phyloP scores from a whole-genome alignment of 305 asterid species.

The Fraxinus platypoda region DNA sequence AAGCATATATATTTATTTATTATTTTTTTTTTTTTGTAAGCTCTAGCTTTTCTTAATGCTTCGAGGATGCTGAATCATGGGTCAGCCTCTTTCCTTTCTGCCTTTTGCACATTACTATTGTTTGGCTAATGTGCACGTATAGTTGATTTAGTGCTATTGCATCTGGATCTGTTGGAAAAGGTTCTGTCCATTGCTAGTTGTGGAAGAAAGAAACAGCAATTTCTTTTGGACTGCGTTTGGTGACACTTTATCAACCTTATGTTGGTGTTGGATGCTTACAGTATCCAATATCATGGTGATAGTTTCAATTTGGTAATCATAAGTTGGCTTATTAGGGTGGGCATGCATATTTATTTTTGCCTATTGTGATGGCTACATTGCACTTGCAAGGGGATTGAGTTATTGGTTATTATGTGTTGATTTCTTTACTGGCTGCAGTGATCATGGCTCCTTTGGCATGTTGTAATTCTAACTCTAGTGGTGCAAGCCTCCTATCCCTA shows the following conservation, averaged over 20 bases:
- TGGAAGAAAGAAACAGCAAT: neutral
- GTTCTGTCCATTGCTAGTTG: neutral
- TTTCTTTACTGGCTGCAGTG: neutral
- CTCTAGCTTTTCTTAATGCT: neutral
- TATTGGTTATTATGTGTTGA: neutral
- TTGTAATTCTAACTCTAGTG: neutral
- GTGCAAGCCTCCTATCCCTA: neutral
- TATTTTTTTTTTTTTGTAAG: neutral
- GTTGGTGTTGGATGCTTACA: neutral
- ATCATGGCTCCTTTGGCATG: neutral
- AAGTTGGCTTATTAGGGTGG: neutral
- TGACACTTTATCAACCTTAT: neutral
- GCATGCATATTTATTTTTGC: neutral
- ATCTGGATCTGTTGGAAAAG: neutral
- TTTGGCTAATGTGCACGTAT: neutral
- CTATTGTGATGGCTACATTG: neutral
- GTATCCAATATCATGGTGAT: neutral
- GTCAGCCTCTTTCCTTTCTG: neutral
- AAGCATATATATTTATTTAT: neutral
- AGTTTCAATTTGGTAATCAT: neutral
- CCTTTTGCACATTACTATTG: neutral
- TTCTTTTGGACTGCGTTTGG: neutral
- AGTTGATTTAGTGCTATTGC: neutral
- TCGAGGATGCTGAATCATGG: neutral
- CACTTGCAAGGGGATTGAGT: conserved; percentile 3